phyloP scores from a whole-genome alignment of 441 rosid genomes.

The Pelargonium australe region DNA sequence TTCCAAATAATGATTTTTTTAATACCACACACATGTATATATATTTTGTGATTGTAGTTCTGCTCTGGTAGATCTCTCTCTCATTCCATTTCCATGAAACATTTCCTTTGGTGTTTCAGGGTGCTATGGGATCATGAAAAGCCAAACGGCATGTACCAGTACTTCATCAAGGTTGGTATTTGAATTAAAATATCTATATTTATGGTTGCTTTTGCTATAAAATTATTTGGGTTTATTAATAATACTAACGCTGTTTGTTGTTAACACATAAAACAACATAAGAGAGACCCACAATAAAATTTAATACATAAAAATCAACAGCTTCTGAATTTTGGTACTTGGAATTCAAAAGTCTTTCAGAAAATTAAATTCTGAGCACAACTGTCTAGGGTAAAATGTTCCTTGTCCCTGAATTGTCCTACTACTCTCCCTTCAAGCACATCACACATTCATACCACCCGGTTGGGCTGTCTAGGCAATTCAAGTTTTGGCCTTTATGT shows the following conservation, averaged over 20 bases:
- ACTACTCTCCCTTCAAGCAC: background rate
- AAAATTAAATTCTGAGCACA: background rate
- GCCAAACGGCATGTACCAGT: constrained; percentile 7
- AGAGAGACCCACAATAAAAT: background rate
- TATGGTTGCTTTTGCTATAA: background rate
- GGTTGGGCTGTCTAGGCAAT: too few species aligned
- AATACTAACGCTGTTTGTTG: background rate
- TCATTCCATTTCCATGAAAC: background rate
- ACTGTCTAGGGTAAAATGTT: background rate
- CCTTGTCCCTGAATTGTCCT: background rate
- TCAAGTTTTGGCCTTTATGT: too few species aligned
- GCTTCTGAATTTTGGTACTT: background rate
- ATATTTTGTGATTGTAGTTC: too few species aligned
- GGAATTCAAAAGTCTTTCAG: background rate
- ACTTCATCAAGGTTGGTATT: constrained; percentile 6
- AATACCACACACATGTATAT: background rate
- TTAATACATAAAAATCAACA: background rate
- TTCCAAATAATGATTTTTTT: background rate
- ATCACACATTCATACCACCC: too few species aligned
- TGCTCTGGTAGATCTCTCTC: too few species aligned
- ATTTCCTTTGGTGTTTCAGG: constrained; percentile 3
- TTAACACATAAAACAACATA: background rate
- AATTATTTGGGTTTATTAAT: background rate
- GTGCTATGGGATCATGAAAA: constrained; percentile 7
- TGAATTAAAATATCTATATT: background rate